Percentiles rank a stretch among this genome's conserved stretches.
These are phyloP conservation scores for Candida chilensis DNA, from an alignment of 805 yeast species.

Conservation along the genomic window DNA sequence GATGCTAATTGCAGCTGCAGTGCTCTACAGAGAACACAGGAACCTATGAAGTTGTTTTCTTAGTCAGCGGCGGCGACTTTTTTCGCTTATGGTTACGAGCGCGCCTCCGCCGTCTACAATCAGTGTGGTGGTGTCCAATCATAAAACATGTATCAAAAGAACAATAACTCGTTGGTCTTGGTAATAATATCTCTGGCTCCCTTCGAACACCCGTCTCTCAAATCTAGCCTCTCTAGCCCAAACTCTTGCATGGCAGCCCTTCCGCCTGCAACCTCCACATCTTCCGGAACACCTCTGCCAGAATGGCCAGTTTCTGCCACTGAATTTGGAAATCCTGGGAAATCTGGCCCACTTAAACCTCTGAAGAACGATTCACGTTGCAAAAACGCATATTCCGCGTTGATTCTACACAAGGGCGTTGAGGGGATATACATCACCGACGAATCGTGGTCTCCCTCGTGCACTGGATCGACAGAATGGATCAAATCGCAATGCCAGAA, in stretches of 20 bases:
- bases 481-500: conserved; percentile 33
- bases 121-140: no score
- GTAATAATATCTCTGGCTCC: conserved; percentile 5
- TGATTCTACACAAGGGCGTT: conserved; percentile 15
- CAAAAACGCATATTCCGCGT: conserved; percentile 7
- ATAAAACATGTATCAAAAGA: no score
- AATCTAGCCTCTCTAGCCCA: conserved; percentile 8
- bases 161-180: conserved; percentile 4
- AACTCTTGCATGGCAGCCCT: conserved; percentile 9
- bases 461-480: conserved; percentile 29
- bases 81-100: no score
- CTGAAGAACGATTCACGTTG: conserved; percentile 11
- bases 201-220: conserved; percentile 3
- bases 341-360: conserved; percentile 14
- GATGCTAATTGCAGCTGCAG: no score
- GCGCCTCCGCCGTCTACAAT: no score
- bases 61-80: no score
- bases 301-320: conserved; percentile 11
- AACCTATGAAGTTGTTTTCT: no score
- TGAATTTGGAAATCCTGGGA: conserved; percentile 13
- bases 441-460: conserved; percentile 21
- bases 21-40: no score
- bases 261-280: conserved; percentile 10
- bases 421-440: conserved; percentile 27
- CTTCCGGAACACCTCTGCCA: conserved; percentile 10